A percentile compares a stretch with the other conserved stretches of the same genome.
phyloP scores from a whole-genome alignment of 2,329 filamentous ascomycete species.

The Paecilomyces sp. region DNA sequence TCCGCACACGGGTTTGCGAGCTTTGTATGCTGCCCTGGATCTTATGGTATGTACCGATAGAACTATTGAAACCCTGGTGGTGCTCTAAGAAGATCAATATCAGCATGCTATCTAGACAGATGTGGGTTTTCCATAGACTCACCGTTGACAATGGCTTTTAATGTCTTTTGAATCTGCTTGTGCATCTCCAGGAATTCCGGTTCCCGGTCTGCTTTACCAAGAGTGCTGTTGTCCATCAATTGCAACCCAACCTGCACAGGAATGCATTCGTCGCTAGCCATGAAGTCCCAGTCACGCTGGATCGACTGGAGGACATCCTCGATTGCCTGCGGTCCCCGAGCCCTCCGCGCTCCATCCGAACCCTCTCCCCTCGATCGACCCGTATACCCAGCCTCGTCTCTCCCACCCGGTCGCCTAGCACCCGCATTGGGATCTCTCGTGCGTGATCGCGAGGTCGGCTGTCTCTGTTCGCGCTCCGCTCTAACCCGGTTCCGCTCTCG shows the following conservation, averaged over 20 bases:
- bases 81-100: constrained; percentile 55
- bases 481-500: constrained; percentile 26
- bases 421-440: constrained; percentile 23
- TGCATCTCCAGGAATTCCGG: constrained; percentile 77
- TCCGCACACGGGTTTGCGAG: constrained; percentile 78
- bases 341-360: constrained; percentile 10
- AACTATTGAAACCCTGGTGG: constrained; percentile 98
- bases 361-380: constrained; percentile 14
- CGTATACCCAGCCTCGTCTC: constrained; percentile 17
- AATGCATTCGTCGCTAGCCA: constrained; percentile 81
- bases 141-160: constrained; percentile 88
- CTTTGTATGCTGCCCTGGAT: constrained; percentile 89
- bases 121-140: constrained; percentile 6
- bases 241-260: constrained; percentile 93
- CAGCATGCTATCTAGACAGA: not conserved
- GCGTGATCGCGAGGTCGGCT: constrained; percentile 25
- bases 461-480: constrained; percentile 21
- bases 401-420: constrained; percentile 16
- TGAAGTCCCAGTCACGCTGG: constrained; percentile 81
- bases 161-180: constrained; percentile 78
- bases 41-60: constrained; percentile 97
- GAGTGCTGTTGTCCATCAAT: constrained; percentile 85
- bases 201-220: constrained; percentile 85
- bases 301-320: constrained; percentile 70
- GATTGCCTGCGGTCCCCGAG: constrained; percentile 25